Percentiles rank a stretch among this genome's conserved stretches.
Conservation (phyloP, 495 filamentous ascomycete species). For the Talaromyces ruber region DNA sequence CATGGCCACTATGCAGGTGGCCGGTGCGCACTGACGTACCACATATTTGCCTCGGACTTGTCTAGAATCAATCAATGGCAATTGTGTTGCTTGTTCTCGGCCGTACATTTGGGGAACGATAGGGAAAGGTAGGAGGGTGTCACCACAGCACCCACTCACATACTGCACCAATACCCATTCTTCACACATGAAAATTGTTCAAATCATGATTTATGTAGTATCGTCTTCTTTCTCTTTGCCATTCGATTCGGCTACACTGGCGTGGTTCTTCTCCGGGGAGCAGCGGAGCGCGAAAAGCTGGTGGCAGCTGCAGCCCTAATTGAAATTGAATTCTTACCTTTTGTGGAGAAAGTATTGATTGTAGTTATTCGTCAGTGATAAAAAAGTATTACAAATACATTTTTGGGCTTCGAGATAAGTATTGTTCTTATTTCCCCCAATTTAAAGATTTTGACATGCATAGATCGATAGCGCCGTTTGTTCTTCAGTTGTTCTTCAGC, state of each 20-base stretch:
- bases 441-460: too few relatives aligned
- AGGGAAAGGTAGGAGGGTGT: background rate
- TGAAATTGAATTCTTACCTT: background rate
- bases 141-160: background rate
- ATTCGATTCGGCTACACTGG: background rate
- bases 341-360: slow-evolving; percentile 1
- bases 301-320: slow-evolving; percentile 5
- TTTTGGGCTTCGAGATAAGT: background rate
- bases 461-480: background rate
- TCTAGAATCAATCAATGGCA: background rate
- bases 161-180: background rate
- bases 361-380: background rate
- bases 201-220: background rate
- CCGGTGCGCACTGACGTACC: background rate
- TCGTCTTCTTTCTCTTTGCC: background rate
- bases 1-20: background rate
- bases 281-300: background rate
- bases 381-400: background rate
- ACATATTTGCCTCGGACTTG: background rate
- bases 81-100: background rate
- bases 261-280: slow-evolving; percentile 2
- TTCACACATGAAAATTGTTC: background rate
- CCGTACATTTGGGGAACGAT: background rate
- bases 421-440: too few relatives aligned
- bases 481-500: background rate